phyloP scores from a whole-genome alignment of 140 eudicot species.

The Oenanthe javanica region DNA sequence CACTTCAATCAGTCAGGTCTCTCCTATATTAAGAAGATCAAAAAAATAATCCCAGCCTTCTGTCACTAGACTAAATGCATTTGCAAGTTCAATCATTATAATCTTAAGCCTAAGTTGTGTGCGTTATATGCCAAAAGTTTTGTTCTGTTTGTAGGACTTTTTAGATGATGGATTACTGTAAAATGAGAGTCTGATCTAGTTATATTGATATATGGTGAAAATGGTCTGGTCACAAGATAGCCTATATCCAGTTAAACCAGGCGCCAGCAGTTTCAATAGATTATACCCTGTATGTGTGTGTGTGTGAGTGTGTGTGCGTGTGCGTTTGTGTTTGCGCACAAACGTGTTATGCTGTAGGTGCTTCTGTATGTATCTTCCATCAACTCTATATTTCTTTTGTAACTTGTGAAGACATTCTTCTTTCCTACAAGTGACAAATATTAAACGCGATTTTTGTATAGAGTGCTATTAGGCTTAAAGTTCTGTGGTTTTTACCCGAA shows the following conservation, averaged over 20 bases:
- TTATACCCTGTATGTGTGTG: neutral
- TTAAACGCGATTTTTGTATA: neutral
- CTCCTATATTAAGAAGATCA: neutral
- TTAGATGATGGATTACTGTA: neutral
- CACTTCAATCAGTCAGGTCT: neutral
- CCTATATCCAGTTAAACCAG: neutral
- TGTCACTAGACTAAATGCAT: neutral
- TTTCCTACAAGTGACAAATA: neutral
- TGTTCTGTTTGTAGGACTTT: neutral
- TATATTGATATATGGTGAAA: neutral
- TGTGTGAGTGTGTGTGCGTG: neutral
- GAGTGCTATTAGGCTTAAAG: neutral
- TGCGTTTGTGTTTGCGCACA: neutral
- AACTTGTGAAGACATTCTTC: neutral
- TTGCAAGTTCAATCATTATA: neutral
- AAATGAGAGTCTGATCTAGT: neutral
- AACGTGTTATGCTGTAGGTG: neutral
- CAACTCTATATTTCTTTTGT: neutral
- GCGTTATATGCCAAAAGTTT: neutral
- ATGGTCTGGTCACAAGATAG: neutral
- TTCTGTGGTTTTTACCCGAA: neutral
- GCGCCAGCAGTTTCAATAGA: neutral
- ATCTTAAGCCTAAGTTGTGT: neutral
- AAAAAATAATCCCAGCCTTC: neutral
- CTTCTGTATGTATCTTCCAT: neutral